Evolutionary conservation across 306 rosid species (phyloP).

Genomic region (Styphnolobium japonicum): DNA sequence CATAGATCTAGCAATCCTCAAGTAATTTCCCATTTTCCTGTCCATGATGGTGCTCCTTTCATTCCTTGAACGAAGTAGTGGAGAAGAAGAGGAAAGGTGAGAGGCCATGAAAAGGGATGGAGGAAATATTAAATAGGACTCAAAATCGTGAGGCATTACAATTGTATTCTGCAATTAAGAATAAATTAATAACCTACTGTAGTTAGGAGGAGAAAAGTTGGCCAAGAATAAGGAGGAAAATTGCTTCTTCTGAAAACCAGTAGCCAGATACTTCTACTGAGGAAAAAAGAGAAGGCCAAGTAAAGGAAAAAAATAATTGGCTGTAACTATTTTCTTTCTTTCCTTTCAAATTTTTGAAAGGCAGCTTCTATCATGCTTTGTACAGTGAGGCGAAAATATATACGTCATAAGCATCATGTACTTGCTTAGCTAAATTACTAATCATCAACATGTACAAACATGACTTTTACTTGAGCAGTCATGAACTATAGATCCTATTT

Average conservation of each 20-base stretch:
- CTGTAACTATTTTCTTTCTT: slow-evolving; percentile 12
- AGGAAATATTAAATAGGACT: background rate
- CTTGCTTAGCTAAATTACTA: slow-evolving; percentile 28
- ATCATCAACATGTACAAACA: slow-evolving; percentile 43
- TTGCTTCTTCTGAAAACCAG: slow-evolving; percentile 32
- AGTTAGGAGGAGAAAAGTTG: slow-evolving; percentile 18
- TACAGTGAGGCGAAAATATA: slow-evolving; percentile 20
- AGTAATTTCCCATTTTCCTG: slow-evolving; percentile 45
- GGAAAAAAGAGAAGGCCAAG: background rate
- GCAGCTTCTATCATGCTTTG: slow-evolving; percentile 39
- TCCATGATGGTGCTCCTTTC: slow-evolving; percentile 54
- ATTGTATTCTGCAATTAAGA: slow-evolving; percentile 26
- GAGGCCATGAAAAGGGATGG: background rate
- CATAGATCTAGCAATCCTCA: slow-evolving; percentile 46
- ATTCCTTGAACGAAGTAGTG: slow-evolving; percentile 28
- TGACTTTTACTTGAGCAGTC: slow-evolving; percentile 34
- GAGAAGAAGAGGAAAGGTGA: background rate
- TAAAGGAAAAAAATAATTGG: slow-evolving; percentile 10
- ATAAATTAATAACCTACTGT: slow-evolving; percentile 38
- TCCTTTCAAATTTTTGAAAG: slow-evolving; percentile 25
- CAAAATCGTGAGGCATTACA: background rate
- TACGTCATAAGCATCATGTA: slow-evolving; percentile 14
- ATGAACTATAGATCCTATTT: background rate
- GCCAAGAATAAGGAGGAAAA: slow-evolving; percentile 33
- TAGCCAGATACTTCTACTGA: slow-evolving; percentile 18